phyloP scores from a whole-genome alignment of 176 grass and related monocot species.

The Avena eriantha region DNA sequence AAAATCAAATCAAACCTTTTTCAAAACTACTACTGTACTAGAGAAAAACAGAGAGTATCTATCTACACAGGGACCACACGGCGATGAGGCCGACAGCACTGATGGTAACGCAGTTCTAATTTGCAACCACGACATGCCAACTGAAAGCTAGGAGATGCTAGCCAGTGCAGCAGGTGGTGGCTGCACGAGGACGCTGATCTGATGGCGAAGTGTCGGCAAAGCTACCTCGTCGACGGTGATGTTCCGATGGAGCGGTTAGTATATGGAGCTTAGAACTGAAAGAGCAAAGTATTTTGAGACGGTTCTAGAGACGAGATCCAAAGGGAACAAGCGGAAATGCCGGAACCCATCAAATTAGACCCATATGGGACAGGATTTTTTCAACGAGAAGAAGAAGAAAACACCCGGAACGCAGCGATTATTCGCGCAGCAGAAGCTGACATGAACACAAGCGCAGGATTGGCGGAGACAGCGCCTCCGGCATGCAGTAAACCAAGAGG shows the following conservation, averaged over 20 bases:
- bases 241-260: not conserved
- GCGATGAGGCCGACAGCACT: slow-evolving; percentile 29
- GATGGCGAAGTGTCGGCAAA: not conserved
- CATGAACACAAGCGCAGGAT: slow-evolving; percentile 1
- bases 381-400: not conserved
- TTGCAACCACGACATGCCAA: slow-evolving; percentile 40
- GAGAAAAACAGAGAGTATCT: not conserved
- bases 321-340: not conserved
- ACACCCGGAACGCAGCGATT: not conserved
- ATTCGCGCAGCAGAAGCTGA: not conserved
- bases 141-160: slow-evolving; percentile 22
- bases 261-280: not conserved
- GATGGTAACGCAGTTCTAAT: slow-evolving; percentile 40
- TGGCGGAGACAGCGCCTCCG: not conserved
- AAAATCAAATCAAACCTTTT: not conserved
- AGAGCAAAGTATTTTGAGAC: not conserved
- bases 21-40: not conserved
- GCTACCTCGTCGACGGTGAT: not conserved
- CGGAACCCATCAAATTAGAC: not conserved
- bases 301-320: not conserved
- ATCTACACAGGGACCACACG: slow-evolving; percentile 4
- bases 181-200: not conserved
- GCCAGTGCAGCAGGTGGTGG: slow-evolving; percentile 2
- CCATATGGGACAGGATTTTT: not conserved
- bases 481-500: not conserved